phyloP scores from a whole-genome alignment of 257 asterid genomes.

The Capsicum pubescens region DNA sequence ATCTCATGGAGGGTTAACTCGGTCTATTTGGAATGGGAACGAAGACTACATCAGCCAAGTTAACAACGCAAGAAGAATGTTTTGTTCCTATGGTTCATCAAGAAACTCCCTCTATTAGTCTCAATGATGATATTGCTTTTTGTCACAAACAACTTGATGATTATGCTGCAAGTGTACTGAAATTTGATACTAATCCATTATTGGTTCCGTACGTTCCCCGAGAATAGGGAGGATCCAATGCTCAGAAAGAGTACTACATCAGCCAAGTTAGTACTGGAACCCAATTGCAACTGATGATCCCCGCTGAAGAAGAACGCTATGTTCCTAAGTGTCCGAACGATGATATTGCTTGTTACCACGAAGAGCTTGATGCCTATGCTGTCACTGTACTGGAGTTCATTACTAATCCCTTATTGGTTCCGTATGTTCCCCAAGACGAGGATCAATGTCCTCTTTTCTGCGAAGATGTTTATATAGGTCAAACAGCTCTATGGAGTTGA shows the following conservation, averaged over 20 bases:
- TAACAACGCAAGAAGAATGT: background rate
- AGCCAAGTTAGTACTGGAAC: background rate
- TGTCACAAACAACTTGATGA: background rate
- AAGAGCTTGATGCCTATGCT: background rate
- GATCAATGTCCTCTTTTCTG: background rate
- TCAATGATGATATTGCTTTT: background rate
- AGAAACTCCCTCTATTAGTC: background rate
- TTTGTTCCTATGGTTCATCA: background rate
- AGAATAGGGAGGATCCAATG: too few relatives aligned
- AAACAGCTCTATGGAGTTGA: background rate
- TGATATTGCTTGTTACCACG: background rate
- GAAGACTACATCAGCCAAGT: background rate
- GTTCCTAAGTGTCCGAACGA: too few relatives aligned
- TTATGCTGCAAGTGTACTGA: background rate
- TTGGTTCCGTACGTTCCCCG: too few relatives aligned
- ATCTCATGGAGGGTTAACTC: too few relatives aligned
- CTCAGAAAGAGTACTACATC: too few relatives aligned
- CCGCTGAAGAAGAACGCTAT: background rate
- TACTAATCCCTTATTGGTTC: background rate
- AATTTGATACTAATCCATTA: background rate
- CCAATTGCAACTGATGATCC: background rate
- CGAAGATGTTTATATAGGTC: background rate
- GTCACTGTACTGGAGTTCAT: background rate
- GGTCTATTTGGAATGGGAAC: too few relatives aligned
- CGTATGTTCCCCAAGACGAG: background rate